These are phyloP conservation scores for Ophiosphaerella narmari DNA, from an alignment of 2,329 filamentous ascomycete species.

Conservation along the genomic window DNA sequence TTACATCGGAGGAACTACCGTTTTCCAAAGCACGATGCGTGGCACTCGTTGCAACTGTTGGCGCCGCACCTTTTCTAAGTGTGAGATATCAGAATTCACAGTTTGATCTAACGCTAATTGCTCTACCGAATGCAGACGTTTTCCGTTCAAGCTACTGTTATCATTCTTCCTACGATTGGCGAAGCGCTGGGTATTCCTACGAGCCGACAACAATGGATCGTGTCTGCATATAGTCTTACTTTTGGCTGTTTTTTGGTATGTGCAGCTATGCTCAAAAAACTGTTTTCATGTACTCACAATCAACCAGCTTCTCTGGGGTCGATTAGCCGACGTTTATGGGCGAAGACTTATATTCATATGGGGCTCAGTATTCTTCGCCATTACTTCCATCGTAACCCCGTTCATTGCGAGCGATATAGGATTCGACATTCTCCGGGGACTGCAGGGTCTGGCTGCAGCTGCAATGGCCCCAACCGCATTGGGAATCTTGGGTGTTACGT, in stretches of 20 bases:
- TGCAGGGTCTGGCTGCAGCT: slow-evolving; percentile 70
- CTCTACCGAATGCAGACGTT: slow-evolving; percentile 51
- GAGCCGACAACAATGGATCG: slow-evolving; percentile 66
- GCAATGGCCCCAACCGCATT: slow-evolving; percentile 73
- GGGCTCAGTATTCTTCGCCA: slow-evolving; percentile 67
- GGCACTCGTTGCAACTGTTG: slow-evolving; percentile 33
- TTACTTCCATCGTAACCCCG: slow-evolving; percentile 63
- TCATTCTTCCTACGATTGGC: slow-evolving; percentile 67
- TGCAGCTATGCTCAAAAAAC: not conserved
- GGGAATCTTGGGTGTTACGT: slow-evolving; percentile 70
- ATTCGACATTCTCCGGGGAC: slow-evolving; percentile 68
- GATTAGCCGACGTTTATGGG: slow-evolving; percentile 69
- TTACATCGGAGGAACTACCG: slow-evolving; percentile 18
- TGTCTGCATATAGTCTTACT: slow-evolving; percentile 67
- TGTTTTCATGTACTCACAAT: slow-evolving; percentile 3
- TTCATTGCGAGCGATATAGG: slow-evolving; percentile 70
- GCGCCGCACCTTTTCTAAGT: slow-evolving; percentile 38
- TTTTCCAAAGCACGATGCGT: slow-evolving; percentile 40
- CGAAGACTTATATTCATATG: slow-evolving; percentile 68
- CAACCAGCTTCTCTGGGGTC: slow-evolving; percentile 63
- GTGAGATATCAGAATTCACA: slow-evolving; percentile 19
- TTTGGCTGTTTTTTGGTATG: slow-evolving; percentile 67
- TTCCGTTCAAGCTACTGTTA: slow-evolving; percentile 63
- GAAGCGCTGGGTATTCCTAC: slow-evolving; percentile 61
- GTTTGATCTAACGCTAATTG: not conserved